Conservation (phyloP, 2,329 filamentous ascomycete genomes). For the Colletotrichum sp. region DNA sequence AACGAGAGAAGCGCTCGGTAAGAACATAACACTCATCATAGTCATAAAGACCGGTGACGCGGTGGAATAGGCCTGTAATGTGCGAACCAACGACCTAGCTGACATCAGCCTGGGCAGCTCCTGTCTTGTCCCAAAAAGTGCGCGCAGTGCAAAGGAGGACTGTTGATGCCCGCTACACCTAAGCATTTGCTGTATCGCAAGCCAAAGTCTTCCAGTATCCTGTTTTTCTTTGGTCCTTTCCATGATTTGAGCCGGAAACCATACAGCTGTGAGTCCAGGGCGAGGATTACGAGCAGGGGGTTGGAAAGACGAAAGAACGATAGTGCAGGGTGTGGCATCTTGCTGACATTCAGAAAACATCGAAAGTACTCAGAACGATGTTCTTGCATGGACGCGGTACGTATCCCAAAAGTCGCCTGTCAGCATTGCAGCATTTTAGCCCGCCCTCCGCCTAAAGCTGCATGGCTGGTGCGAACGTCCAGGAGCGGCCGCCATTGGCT, state of each 20-base stretch:
- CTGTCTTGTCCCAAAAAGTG: neutral
- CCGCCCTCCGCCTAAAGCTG: neutral
- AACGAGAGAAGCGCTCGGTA: neutral
- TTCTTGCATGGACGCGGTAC: neutral
- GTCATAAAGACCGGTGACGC: neutral
- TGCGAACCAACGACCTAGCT: neutral
- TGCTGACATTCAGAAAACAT: neutral
- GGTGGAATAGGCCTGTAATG: neutral
- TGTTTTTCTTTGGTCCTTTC: neutral
- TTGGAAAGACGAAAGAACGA: neutral
- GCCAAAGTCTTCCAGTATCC: neutral
- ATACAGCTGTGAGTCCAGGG: neutral
- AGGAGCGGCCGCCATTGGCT: slow-evolving; percentile 14
- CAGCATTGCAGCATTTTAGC: neutral
- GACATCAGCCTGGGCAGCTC: neutral
- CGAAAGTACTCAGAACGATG: neutral
- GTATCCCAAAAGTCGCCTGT: neutral
- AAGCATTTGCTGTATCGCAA: too few species aligned
- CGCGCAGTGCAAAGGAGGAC: too few species aligned
- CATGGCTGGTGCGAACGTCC: neutral
- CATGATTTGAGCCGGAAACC: neutral
- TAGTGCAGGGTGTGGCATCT: neutral
- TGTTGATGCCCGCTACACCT: too few species aligned
- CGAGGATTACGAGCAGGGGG: neutral
- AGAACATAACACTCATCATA: neutral